phyloP scores from a whole-genome alignment of 2,329 filamentous ascomycete species.

The Beauveria australis region DNA sequence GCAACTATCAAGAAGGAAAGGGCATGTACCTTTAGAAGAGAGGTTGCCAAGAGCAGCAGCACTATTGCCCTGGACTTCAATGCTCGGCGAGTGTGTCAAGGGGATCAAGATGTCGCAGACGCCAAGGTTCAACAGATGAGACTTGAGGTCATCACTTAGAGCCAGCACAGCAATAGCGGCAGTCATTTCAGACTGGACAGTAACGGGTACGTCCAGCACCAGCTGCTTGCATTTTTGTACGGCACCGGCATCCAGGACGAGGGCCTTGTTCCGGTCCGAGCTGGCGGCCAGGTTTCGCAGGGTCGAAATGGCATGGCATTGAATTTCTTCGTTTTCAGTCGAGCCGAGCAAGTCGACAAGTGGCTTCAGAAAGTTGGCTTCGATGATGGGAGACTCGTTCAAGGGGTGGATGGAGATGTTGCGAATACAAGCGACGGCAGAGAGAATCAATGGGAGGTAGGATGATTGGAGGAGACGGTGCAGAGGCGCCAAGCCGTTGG shows the following conservation, averaged over 20 bases:
- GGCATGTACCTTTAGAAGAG: conserved; percentile 77
- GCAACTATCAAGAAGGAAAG: not conserved
- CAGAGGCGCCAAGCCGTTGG: conserved; percentile 75
- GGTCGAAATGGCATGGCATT: conserved; percentile 97
- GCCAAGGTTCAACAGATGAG: conserved; percentile 79
- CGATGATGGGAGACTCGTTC: conserved; percentile 97
- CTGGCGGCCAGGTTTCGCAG: conserved; percentile 91
- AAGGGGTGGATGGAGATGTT: conserved; percentile 98
- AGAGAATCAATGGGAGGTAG: conserved; percentile 90
- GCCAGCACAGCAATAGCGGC: conserved; percentile 97
- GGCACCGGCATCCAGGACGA: conserved; percentile 93
- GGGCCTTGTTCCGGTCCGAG: conserved; percentile 93
- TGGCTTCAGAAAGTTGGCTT: conserved; percentile 90
- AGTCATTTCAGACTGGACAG: conserved; percentile 98
- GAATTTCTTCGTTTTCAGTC: conserved; percentile 96
- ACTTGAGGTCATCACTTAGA: conserved; percentile 90
- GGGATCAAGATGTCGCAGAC: conserved; percentile 97
- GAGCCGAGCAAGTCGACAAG: conserved; percentile 89
- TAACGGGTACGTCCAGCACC: conserved; percentile 84
- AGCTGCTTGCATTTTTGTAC: conserved; percentile 98
- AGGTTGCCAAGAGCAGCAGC: conserved; percentile 91
- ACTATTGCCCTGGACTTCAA: conserved; percentile 97
- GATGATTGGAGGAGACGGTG: conserved; percentile 88
- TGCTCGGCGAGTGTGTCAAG: conserved; percentile 87
- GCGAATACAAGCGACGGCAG: conserved; percentile 93